phyloP scores from a whole-genome alignment of 305 asterid species.

The Fraxinus sp. region DNA sequence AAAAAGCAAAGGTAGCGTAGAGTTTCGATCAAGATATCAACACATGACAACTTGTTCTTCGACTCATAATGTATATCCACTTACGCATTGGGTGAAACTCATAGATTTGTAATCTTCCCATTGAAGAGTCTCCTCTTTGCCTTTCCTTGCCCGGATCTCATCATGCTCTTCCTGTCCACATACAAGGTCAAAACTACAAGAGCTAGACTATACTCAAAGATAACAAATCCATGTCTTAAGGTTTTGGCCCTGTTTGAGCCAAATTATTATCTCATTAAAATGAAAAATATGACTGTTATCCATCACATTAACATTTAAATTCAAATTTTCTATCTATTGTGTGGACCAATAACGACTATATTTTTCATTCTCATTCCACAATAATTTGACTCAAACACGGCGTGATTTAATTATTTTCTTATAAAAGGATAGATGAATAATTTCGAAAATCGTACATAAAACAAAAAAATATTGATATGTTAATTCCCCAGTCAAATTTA shows the following conservation, averaged over 20 bases:
- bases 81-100: background rate
- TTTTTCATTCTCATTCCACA: too few species aligned
- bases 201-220: background rate
- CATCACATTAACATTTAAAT: too few species aligned
- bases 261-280: too few species aligned
- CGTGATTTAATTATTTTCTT: background rate
- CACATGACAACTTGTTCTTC: background rate
- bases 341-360: too few species aligned
- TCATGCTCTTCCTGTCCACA: constrained; percentile 70
- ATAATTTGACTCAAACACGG: background rate
- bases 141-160: constrained; percentile 52
- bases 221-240: background rate
- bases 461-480: background rate
- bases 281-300: too few species aligned
- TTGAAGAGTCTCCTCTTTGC: constrained; percentile 39
- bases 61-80: background rate
- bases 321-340: too few species aligned
- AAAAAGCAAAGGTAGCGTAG: background rate
- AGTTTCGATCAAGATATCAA: background rate
- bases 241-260: too few species aligned
- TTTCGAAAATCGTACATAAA: background rate
- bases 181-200: background rate
- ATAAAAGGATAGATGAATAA: background rate
- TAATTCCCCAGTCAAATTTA: background rate
- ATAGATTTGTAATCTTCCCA: constrained; percentile 1